These are phyloP conservation scores for Cladophialophora chaetospira DNA, from an alignment of 2,329 filamentous ascomycete genomes.

Conservation along the genomic window DNA sequence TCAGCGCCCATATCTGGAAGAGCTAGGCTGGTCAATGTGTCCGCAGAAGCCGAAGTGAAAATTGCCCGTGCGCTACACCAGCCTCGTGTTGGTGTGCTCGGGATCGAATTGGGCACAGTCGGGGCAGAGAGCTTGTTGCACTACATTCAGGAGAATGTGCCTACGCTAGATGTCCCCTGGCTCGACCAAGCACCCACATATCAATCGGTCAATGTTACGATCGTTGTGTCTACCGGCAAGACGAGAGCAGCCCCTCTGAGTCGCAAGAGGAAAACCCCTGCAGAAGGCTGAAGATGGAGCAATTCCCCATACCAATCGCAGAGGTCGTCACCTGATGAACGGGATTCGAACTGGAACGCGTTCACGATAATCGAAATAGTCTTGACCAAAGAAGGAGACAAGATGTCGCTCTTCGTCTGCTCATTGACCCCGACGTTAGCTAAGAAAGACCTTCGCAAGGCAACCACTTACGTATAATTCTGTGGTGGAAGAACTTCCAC, in stretches of 20 bases:
- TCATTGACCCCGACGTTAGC: conserved; percentile 18
- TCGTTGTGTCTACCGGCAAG: conserved; percentile 7
- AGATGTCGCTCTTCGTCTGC: conserved; percentile 76
- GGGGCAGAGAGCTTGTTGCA: conserved; percentile 15
- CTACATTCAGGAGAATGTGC: conserved; percentile 19
- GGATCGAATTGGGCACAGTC: conserved; percentile 16
- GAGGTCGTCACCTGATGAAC: conserved; percentile 57
- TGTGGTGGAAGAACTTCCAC: conserved; percentile 78
- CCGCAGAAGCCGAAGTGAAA: conserved; percentile 23
- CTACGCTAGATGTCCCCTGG: conserved; percentile 26
- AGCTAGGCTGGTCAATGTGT: conserved; percentile 22
- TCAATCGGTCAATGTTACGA: conserved; percentile 25
- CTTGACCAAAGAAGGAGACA: conserved; percentile 77
- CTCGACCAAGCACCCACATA: conserved; percentile 20
- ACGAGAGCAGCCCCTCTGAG: background rate
- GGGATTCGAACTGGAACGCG: conserved; percentile 78
- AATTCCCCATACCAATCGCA: background rate
- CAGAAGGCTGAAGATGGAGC: conserved; percentile 1
- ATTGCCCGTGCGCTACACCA: conserved; percentile 25
- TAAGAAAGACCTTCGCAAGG: background rate
- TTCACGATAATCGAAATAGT: conserved; percentile 74
- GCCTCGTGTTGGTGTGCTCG: conserved; percentile 29
- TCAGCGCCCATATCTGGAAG: conserved; percentile 18
- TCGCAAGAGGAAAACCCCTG: conserved; percentile 16
- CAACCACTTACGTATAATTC: conserved; percentile 64